These are phyloP conservation scores for Macrophomina tecta DNA, from an alignment of 2,329 filamentous ascomycete species.

Conservation along the genomic window DNA sequence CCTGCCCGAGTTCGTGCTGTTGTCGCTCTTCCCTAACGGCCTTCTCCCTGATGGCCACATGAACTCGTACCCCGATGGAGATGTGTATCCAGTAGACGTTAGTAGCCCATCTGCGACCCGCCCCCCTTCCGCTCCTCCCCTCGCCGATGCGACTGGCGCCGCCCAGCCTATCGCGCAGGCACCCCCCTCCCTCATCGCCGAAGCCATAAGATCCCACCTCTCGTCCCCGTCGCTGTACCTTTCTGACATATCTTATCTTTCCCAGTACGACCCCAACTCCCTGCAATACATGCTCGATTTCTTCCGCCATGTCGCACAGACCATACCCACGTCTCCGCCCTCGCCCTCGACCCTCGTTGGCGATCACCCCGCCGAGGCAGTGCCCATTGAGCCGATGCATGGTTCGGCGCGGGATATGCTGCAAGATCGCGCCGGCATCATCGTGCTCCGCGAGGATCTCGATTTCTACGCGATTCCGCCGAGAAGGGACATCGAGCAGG, in stretches of 20 bases:
- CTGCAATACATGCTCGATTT: constrained; percentile 99
- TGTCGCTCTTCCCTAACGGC: constrained; percentile 99
- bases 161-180: constrained; percentile 40
- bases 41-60: constrained; percentile 95
- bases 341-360: constrained; percentile 60
- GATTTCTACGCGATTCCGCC: constrained; percentile 98
- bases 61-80: constrained; percentile 88
- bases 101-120: constrained; percentile 49
- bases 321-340: constrained; percentile 77
- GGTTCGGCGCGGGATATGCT: constrained; percentile 76
- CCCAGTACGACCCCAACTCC: constrained; percentile 92
- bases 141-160: constrained; percentile 29
- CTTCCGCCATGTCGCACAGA: constrained; percentile 93
- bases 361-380: constrained; percentile 56
- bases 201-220: constrained; percentile 43
- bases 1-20: constrained; percentile 92
- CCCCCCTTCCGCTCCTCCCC: constrained; percentile 34
- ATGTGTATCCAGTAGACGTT: constrained; percentile 97
- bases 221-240: constrained; percentile 56
- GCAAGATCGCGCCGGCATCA: constrained; percentile 90
- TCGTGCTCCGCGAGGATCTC: constrained; percentile 92
- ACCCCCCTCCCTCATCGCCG: constrained; percentile 42
- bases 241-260: constrained; percentile 61
- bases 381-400: constrained; percentile 75
- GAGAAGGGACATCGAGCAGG: constrained; percentile 77